phyloP scores from a whole-genome alignment of 257 asterid genomes.

The Voacanga thouarsii region DNA sequence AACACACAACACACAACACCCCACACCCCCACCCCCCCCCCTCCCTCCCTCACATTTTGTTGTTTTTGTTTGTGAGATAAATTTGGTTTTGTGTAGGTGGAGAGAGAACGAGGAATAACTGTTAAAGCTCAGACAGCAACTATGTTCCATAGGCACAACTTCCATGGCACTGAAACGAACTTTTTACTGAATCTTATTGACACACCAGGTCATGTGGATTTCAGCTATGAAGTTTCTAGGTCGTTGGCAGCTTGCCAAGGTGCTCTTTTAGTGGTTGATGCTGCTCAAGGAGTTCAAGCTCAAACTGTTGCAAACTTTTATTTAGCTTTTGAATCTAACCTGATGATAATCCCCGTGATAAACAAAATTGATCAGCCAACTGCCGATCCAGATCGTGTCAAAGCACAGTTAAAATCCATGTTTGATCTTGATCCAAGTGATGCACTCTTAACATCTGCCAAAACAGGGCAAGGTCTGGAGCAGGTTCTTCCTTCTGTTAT shows the following conservation, averaged over 20 bases:
- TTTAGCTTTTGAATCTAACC: constrained; percentile 91
- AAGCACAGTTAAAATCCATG: constrained; percentile 87
- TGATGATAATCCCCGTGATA: constrained; percentile 73
- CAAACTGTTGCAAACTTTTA: constrained; percentile 97
- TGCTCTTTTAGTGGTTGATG: constrained; percentile 93
- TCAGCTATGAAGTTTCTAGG: constrained; percentile 93
- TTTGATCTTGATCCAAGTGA: constrained; percentile 85
- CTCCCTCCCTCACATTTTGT: neutral
- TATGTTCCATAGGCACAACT: constrained; percentile 81
- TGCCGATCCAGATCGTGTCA: constrained; percentile 95
- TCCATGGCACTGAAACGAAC: constrained; percentile 48
- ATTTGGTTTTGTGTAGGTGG: constrained; percentile 59
- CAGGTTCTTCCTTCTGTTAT: constrained; percentile 97
- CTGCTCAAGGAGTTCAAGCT: constrained; percentile 99
- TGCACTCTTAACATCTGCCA: constrained; percentile 86
- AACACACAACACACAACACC: too few relatives aligned
- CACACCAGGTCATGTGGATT: constrained; percentile 99
- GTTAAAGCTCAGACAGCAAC: constrained; percentile 99
- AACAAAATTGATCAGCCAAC: constrained; percentile 98
- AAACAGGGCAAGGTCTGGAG: constrained; percentile 90
- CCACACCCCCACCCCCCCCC: too few relatives aligned
- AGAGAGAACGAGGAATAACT: constrained; percentile 95
- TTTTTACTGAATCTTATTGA: constrained; percentile 80
- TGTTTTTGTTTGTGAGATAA: constrained; percentile 8
- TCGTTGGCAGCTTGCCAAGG: constrained; percentile 99